Evolutionary conservation across 805 yeast species (phyloP).

Genomic region (Kluyveromyces lactis): DNA sequence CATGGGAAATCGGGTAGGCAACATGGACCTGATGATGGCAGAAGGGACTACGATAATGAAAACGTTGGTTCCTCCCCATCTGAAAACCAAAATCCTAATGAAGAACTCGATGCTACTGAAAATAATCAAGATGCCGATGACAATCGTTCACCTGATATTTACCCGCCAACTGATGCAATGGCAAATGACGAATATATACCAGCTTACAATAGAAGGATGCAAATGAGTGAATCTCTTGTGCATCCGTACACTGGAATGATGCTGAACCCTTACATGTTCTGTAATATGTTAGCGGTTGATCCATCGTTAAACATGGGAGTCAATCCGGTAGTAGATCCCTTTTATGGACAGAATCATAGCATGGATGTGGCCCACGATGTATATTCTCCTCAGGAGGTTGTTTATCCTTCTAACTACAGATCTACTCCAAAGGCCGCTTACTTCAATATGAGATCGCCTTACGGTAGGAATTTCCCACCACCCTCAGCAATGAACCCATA

Average conservation of each 20-base stretch:
- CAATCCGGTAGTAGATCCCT: neutral
- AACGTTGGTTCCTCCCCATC: neutral
- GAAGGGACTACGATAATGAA: neutral
- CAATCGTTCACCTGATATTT: neutral
- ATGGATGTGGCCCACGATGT: slow-evolving; percentile 1
- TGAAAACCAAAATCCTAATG: neutral
- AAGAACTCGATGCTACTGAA: neutral
- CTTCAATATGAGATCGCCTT: slow-evolving; percentile 4
- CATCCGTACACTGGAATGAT: slow-evolving; percentile 5
- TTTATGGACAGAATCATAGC: slow-evolving; percentile 1
- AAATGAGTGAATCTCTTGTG: slow-evolving; percentile 1
- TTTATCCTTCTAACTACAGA: slow-evolving; percentile 1
- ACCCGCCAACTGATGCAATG: neutral
- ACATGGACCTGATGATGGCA: neutral
- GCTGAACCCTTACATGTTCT: slow-evolving; percentile 3
- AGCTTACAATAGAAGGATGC: slow-evolving; percentile 1
- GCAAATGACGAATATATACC: neutral
- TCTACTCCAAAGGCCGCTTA: slow-evolving; percentile 3
- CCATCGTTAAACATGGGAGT: slow-evolving; percentile 1
- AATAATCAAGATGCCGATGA: neutral
- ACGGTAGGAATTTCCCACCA: slow-evolving; percentile 3
- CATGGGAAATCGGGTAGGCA: neutral
- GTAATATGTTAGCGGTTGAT: slow-evolving; percentile 3
- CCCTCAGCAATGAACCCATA: slow-evolving; percentile 5
- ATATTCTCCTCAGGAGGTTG: slow-evolving; percentile 1